Base-by-base conservation (phyloP, 1,284 basidiomycete species). In the Puccinia coronata region DNA sequence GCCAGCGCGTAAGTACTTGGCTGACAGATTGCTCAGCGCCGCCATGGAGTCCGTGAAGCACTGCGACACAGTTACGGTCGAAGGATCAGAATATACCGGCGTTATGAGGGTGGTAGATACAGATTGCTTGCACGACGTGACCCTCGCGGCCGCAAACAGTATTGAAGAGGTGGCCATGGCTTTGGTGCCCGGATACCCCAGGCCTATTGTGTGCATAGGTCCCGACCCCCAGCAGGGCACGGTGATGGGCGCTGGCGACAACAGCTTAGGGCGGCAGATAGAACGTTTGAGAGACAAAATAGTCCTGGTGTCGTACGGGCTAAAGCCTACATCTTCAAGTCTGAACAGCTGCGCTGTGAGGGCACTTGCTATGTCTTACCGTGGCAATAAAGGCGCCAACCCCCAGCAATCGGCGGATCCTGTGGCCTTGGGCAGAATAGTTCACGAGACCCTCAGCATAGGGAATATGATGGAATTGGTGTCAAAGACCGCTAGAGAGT, bases 361-460 rank as follows among this genome's bases (percentile, higher is more conserved):
- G 6, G 55, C 55, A 57, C 55, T 57, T 57, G 28, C 55, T 57
- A 57, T 57, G 55, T 23, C 6, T n/a, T 57, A 57, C 6, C 55
- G 8, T 31, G 20, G 55, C 55, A 57, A 57, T 23, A 57, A 31
- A 9, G 5, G 55, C 20, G 8, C 28, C 6, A n/a, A 23, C 23
- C 55, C 28, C 9, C 55, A 57, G 9, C 9, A 6, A 31, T 57
- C 55, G 5, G 55, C 28, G n/a, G 55, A 57, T 31, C 55, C 6
- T 31, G 55, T 31, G 28, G 55, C 55, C n/a, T 31, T 57, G 20
- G 55, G 55, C 6, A 57, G 55, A 57, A 9, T 57, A 57, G 55
- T 57, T 57, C 55, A 57, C 55, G 20, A 57, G n/a, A 57, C 55
- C 20, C 28, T 57, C n/a, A n/a, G n/a, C n/a, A n/a, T n/a, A n/a